These are phyloP conservation scores for Pistacia vera DNA, from an alignment of 345 rosid genomes.

Conservation along the genomic window DNA sequence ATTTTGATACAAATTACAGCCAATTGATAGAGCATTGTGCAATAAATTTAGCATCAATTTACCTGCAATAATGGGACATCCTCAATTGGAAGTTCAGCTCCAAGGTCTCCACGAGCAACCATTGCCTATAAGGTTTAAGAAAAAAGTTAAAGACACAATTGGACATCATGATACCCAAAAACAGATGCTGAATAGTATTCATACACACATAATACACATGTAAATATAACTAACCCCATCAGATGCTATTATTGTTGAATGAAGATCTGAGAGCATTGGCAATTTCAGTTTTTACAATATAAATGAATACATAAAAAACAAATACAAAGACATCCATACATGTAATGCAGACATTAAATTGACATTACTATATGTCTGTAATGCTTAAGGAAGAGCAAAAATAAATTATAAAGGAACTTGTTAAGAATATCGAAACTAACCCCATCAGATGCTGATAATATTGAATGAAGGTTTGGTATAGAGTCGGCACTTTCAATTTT, in stretches of 20 bases:
- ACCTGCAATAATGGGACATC: conserved; percentile 98
- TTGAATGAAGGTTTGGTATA: conserved; percentile 86
- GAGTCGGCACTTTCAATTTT: conserved; percentile 98
- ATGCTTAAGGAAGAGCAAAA: background rate
- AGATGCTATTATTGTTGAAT: background rate
- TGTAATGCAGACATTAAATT: background rate
- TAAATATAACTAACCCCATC: background rate
- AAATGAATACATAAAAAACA: background rate
- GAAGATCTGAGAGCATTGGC: background rate
- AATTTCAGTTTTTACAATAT: too few species aligned
- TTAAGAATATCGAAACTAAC: conserved; percentile 45
- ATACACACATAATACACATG: background rate
- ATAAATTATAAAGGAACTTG: background rate
- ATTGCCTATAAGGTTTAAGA: conserved; percentile 60
- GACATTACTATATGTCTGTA: background rate
- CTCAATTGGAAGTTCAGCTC: conserved; percentile 99
- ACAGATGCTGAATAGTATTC: background rate
- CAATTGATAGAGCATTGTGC: background rate
- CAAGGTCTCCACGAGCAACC: conserved; percentile 99
- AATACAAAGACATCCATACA: background rate
- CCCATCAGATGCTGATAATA: conserved; percentile 93
- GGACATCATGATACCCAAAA: background rate
- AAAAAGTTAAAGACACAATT: conserved; percentile 6
- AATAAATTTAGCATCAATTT: conserved; percentile 13
- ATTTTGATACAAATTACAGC: background rate